A percentile compares a stretch with the other conserved stretches of the same genome.
Evolutionary conservation across 2,329 filamentous ascomycete genomes (phyloP).

Genomic region (Epichloe uncinata): DNA sequence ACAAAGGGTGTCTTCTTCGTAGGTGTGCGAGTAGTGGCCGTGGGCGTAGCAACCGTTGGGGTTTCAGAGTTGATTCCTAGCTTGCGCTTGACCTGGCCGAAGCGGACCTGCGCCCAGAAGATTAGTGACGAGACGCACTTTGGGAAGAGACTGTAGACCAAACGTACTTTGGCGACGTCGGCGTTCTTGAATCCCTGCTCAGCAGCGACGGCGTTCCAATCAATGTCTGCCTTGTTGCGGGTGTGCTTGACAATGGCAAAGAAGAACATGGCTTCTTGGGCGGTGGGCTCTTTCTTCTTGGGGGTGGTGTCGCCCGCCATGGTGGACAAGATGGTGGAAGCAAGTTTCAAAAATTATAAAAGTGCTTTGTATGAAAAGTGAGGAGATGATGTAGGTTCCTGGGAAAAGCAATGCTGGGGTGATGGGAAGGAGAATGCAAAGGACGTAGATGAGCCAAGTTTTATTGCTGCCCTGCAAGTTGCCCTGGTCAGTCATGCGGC

Average conservation of each 20-base stretch:
- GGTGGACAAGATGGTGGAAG: neutral
- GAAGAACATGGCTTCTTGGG: constrained; percentile 30
- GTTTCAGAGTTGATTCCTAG: constrained; percentile 23
- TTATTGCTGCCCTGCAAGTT: neutral
- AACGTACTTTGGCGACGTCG: constrained; percentile 28
- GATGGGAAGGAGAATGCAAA: too few relatives aligned
- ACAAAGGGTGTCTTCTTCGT: constrained; percentile 11
- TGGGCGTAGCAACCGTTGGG: neutral
- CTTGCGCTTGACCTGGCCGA: constrained; percentile 36
- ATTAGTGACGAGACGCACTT: neutral
- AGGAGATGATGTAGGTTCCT: too few relatives aligned
- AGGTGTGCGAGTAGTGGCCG: constrained; percentile 5
- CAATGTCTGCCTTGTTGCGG: constrained; percentile 28
- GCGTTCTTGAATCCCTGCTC: constrained; percentile 32
- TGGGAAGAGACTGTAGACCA: neutral
- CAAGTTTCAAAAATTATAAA: neutral
- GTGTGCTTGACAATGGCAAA: constrained; percentile 30
- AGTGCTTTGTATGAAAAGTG: neutral
- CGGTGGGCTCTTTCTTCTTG: constrained; percentile 23
- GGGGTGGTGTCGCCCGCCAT: constrained; percentile 18
- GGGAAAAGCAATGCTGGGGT: neutral
- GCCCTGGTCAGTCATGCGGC: neutral
- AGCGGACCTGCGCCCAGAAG: constrained; percentile 24
- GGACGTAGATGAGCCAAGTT: neutral
- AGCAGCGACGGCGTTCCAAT: constrained; percentile 33